phyloP scores from a whole-genome alignment of 352 stramenopile genomes.

The Elongisporangium senticosum region DNA sequence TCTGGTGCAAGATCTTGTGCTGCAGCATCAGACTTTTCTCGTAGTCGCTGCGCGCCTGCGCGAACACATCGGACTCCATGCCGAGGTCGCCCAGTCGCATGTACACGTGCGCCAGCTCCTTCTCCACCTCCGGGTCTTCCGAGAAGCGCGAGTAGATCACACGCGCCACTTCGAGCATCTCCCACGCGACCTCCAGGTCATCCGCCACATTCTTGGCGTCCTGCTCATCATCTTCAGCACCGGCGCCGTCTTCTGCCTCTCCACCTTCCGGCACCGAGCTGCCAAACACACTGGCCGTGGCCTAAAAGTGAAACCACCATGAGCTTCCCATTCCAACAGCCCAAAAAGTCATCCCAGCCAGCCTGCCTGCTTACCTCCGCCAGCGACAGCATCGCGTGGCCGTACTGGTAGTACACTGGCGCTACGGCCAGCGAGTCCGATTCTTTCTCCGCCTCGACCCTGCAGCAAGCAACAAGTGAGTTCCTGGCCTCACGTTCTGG shows the following conservation, averaged over 20 bases:
- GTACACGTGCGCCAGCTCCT: constrained; percentile 75
- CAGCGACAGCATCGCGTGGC: constrained; percentile 70
- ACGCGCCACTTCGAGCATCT: constrained; percentile 81
- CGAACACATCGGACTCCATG: constrained; percentile 80
- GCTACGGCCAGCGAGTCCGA: constrained; percentile 56
- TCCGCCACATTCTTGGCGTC: constrained; percentile 49
- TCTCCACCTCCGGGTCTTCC: constrained; percentile 62
- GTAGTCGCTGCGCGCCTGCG: constrained; percentile 70
- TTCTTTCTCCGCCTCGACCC: constrained; percentile 66
- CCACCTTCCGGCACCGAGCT: constrained; percentile 21
- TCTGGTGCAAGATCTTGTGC: constrained; percentile 61
- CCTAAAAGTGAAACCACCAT: constrained; percentile 6
- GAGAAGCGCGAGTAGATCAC: constrained; percentile 76
- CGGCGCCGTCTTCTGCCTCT: constrained; percentile 5
- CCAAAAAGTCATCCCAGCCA: constrained; percentile 8
- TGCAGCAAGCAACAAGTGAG: constrained; percentile 6
- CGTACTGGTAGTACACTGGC: constrained; percentile 82
- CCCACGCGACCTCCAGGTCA: constrained; percentile 81
- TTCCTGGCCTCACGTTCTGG: background rate
- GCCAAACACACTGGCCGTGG: constrained; percentile 54
- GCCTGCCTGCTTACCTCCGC: constrained; percentile 27
- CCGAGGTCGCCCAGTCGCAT: constrained; percentile 72
- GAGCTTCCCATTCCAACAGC: background rate
- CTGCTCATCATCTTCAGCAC: constrained; percentile 39
- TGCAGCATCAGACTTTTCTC: constrained; percentile 70